A percentile compares a stretch with the other conserved stretches of the same genome.
Evolutionary conservation across 768 basidiomycete species (phyloP).

Genomic region (Russula earlei): DNA sequence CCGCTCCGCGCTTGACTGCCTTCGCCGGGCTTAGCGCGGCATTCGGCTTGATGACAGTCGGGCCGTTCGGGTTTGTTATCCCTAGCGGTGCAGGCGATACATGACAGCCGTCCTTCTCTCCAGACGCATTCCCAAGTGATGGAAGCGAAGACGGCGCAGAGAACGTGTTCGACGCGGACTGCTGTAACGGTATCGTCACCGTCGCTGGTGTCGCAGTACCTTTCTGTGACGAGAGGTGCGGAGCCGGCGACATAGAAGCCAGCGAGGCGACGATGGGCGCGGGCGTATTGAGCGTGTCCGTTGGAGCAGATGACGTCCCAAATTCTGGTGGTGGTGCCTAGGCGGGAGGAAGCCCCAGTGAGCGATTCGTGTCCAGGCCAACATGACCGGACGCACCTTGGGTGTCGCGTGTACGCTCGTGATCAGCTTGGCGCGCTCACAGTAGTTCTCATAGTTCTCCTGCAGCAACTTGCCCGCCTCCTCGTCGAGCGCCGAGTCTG

Average conservation of each 20-base stretch:
- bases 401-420: conserved; percentile 89
- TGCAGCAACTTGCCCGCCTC: conserved; percentile 89
- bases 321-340: conserved; percentile 58
- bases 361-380: background rate
- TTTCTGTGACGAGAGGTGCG: conserved; percentile 24
- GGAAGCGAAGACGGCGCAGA: conserved; percentile 27
- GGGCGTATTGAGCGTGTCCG: conserved; percentile 24
- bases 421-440: conserved; percentile 76
- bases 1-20: conserved; percentile 60
- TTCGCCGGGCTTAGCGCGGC: conserved; percentile 38
- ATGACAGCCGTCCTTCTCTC: conserved; percentile 43
- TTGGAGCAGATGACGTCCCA: conserved; percentile 25
- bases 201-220: conserved; percentile 24
- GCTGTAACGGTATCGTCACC: conserved; percentile 32
- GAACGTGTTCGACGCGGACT: conserved; percentile 33
- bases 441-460: conserved; percentile 85
- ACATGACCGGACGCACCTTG: conserved; percentile 33
- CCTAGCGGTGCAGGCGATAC: conserved; percentile 60
- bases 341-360: background rate
- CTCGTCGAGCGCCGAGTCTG: conserved; percentile 92
- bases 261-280: conserved; percentile 26
- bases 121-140: conserved; percentile 25
- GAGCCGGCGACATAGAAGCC: conserved; percentile 23
- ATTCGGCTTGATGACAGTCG: conserved; percentile 13
- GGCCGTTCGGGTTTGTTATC: conserved; percentile 62